phyloP scores from a whole-genome alignment of 2,329 filamentous ascomycete genomes.

The Aspergillus awamori region DNA sequence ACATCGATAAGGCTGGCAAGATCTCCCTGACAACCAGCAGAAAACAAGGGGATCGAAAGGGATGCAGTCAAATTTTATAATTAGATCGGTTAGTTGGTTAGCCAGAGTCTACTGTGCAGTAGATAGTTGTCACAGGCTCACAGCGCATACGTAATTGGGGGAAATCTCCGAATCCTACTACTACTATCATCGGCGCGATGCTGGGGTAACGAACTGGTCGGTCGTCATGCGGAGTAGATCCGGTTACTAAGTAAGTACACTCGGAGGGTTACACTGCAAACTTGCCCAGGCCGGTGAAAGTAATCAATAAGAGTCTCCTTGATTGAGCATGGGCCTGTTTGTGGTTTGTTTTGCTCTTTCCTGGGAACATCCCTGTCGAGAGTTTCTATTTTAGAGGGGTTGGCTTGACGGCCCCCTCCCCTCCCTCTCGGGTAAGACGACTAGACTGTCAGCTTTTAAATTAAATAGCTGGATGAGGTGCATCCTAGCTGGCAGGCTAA shows the following conservation, averaged over 20 bases:
- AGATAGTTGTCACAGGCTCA: background rate
- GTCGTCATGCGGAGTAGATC: background rate
- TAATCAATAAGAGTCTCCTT: conserved; percentile 1
- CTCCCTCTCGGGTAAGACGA: background rate
- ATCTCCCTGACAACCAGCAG: background rate
- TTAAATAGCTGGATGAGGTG: background rate
- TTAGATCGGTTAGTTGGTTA: no score
- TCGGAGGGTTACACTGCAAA: background rate
- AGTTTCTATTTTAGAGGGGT: background rate
- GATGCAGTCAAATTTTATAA: background rate
- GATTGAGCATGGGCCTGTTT: conserved; percentile 3
- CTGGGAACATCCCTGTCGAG: conserved; percentile 2
- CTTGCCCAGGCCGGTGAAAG: background rate
- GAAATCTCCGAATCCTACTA: background rate
- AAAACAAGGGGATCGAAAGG: background rate
- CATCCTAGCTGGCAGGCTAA: background rate
- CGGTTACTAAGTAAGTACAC: background rate
- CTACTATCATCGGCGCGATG: background rate
- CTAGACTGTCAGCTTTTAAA: conserved; percentile 5
- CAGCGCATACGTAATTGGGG: conserved; percentile 1
- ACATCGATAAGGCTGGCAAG: background rate
- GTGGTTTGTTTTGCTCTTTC: no score
- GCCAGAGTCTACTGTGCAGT: no score
- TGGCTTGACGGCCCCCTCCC: background rate
- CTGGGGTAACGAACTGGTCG: conserved; percentile 2